Evolutionary conservation across 768 basidiomycete species (phyloP), one percentile per base, ranked within the genome.

Genomic region (Pleurotus salmoneostramineus): DNA sequence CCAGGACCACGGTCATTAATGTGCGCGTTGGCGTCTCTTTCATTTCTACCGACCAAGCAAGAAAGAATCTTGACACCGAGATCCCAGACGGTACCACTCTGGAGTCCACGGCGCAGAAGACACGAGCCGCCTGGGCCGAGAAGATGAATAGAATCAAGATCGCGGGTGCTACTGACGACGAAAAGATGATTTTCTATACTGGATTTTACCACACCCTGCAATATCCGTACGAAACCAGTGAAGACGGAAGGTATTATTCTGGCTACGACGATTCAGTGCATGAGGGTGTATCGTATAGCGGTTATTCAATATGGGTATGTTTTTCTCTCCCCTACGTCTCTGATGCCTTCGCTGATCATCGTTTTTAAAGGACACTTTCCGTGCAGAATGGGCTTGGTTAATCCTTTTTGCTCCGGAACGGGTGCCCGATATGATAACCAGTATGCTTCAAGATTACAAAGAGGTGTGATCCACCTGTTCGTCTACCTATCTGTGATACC

Each of bases 331-430:
- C 15, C 14, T 35, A 37, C 35, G 21, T 27, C 21, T 27, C 21
- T 27, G 36, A 14, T 46, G 7, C 33, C 15, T n/a, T 3, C 15
- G 40, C 31, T 45, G 21, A 14, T 14, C 6, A 34, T 59, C 50
- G 35, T n/a, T n/a, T 8, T 8, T 6, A 58, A 64, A 89, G 88
- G 89, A 93, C 63, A 91, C 85, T 0, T 93, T 80, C 68, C 83
- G 91, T 10, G 89, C 91, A 0, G 80, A 81, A 56, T 92, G 89
- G 85, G 87, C 86, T 0, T 90, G 88, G 83, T 80, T 86, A 46
- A 86, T 93, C 43, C 73, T 93, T 1, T 78, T 92, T 12, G 85
- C 85, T 0, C 89, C 92, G 0, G 89, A 93, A 63, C 75, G 88
- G n/a, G 72, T 92, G 7, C 80, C 86, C 0, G 86, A 79, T 0